phyloP scores from a whole-genome alignment of 1,139 yeast genomes.

The Sugiyamaella grinbergsii region DNA sequence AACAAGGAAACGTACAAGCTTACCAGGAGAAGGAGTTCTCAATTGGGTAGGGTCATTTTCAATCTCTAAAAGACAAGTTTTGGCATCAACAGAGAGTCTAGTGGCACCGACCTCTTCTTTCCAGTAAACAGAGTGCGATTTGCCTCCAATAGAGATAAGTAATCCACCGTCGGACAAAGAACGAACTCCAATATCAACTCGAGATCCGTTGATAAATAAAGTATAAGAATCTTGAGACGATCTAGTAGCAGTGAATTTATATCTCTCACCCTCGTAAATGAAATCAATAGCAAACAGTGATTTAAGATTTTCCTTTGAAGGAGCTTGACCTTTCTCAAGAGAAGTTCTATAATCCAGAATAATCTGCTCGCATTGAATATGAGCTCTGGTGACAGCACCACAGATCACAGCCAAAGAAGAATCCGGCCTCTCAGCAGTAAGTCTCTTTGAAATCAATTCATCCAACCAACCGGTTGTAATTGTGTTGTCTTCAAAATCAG shows the following conservation, averaged over 20 bases:
- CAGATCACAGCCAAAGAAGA: slow-evolving; percentile 86
- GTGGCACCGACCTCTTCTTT: slow-evolving; percentile 96
- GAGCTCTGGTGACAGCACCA: slow-evolving; percentile 97
- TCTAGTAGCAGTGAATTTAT: slow-evolving; percentile 93
- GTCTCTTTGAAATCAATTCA: slow-evolving; percentile 86
- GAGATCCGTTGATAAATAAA: slow-evolving; percentile 88
- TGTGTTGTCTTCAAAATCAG: slow-evolving; percentile 93
- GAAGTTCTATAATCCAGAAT: slow-evolving; percentile 67
- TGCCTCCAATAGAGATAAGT: slow-evolving; percentile 83
- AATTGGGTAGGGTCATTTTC: slow-evolving; percentile 98
- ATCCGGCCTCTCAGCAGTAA: slow-evolving; percentile 97
- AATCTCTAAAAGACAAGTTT: slow-evolving; percentile 87
- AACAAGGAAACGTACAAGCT: slow-evolving; percentile 86
- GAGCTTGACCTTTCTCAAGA: slow-evolving; percentile 94
- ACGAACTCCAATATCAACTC: slow-evolving; percentile 83
- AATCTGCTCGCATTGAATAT: slow-evolving; percentile 73
- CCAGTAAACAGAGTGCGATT: slow-evolving; percentile 94
- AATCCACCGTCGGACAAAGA: slow-evolving; percentile 93
- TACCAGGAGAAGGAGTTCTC: slow-evolving; percentile 99
- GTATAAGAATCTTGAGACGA: slow-evolving; percentile 84
- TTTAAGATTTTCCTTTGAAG: slow-evolving; percentile 73
- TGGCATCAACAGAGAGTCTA: slow-evolving; percentile 92
- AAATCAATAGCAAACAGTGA: slow-evolving; percentile 92
- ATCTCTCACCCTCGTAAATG: slow-evolving; percentile 90
- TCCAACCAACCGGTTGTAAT: slow-evolving; percentile 99